A percentile compares a stretch with the other conserved stretches of the same genome.
Evolutionary conservation across 164 flowering plant genomes (phyloP).

Genomic region (Magnolia sinica): DNA sequence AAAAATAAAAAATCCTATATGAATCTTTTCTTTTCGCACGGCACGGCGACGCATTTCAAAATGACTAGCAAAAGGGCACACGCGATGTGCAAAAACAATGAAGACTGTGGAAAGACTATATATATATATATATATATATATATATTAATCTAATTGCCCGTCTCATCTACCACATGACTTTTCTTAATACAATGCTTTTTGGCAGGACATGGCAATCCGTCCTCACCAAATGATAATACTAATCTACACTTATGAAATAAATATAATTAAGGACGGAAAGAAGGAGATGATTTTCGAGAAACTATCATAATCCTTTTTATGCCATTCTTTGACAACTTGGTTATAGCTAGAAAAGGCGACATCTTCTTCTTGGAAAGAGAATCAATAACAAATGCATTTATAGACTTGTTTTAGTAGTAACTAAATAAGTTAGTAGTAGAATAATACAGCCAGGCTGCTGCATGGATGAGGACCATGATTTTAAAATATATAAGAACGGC

Average conservation of each 20-base stretch:
- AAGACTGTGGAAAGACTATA: not conserved
- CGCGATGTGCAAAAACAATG: not conserved
- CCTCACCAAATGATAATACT: not conserved
- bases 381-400: slow-evolving; percentile 18
- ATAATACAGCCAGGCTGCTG: not conserved
- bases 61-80: not conserved
- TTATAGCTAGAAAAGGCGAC: slow-evolving; percentile 3
- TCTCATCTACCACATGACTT: not conserved
- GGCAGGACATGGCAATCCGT: not conserved
- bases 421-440: not conserved
- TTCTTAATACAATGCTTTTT: not conserved
- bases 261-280: not conserved
- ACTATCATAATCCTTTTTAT: slow-evolving; percentile 19
- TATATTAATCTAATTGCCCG: not conserved
- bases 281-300: slow-evolving; percentile 1
- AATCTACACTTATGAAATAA: not conserved
- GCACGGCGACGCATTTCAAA: not conserved
- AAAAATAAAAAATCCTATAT: not conserved
- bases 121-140: too few relatives aligned
- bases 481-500: not conserved
- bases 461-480: not conserved
- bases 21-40: not conserved
- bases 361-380: slow-evolving; percentile 26
- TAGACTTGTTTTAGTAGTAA: not conserved
- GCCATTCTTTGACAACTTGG: slow-evolving; percentile 10